phyloP scores from a whole-genome alignment of 2,329 filamentous ascomycete species.

The Epichloe amarillans region DNA sequence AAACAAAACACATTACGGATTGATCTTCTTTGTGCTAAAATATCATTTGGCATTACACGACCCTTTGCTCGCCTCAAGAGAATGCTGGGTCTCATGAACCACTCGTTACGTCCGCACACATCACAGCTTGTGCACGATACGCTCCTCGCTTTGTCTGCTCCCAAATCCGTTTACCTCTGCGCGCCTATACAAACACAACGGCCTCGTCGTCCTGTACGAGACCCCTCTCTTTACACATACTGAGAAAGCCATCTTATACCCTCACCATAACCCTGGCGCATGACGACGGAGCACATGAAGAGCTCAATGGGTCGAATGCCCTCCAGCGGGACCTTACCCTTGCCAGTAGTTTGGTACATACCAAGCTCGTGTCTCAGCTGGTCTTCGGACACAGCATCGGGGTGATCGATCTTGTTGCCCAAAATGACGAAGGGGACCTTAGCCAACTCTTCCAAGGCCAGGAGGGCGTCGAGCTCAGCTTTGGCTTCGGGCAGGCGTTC shows the following conservation, averaged over 20 bases:
- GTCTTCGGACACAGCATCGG: constrained; percentile 88
- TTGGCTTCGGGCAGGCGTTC: constrained; percentile 91
- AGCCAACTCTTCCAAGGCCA: constrained; percentile 90
- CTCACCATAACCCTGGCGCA: constrained; percentile 91
- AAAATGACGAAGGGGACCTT: constrained; percentile 95
- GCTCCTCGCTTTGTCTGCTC: background rate
- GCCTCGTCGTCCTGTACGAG: background rate
- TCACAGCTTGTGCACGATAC: background rate
- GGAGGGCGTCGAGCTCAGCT: constrained; percentile 87
- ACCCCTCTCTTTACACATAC: constrained; percentile 52
- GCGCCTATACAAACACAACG: background rate
- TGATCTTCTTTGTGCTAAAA: constrained; percentile 2
- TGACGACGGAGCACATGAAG: constrained; percentile 98
- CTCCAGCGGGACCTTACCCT: constrained; percentile 86
- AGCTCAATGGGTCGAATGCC: constrained; percentile 91
- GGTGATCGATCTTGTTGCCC: constrained; percentile 99
- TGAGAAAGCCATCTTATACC: constrained; percentile 86
- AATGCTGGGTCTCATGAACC: constrained; percentile 20
- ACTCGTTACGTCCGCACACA: constrained; percentile 4
- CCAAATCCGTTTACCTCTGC: background rate
- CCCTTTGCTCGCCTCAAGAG: constrained; percentile 21
- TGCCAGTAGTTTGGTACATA: constrained; percentile 90
- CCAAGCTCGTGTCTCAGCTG: constrained; percentile 86
- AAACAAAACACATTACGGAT: background rate
- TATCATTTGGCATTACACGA: constrained; percentile 17